phyloP scores from a whole-genome alignment of 2,329 filamentous ascomycete genomes.

The Zymoseptoria tritici region DNA sequence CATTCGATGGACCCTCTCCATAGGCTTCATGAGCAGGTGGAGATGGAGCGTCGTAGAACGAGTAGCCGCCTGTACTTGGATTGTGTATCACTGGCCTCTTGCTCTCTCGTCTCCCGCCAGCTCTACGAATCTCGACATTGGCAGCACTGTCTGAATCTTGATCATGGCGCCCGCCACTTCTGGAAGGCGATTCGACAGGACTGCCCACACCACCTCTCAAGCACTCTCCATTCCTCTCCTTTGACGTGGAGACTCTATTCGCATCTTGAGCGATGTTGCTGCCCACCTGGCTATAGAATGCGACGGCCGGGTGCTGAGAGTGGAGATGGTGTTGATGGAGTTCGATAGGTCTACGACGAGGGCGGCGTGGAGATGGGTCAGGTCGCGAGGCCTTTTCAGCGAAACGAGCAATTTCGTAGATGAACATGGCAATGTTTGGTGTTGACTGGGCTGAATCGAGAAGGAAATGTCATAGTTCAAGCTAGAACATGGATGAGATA shows the following conservation, averaged over 20 bases:
- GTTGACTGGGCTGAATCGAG: background rate
- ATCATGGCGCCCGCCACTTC: background rate
- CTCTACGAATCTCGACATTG: background rate
- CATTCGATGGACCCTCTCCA: background rate
- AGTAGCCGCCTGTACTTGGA: background rate
- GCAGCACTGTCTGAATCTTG: background rate
- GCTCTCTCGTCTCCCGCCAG: background rate
- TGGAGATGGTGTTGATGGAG: background rate
- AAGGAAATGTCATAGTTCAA: background rate
- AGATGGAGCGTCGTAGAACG: background rate
- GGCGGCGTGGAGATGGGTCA: background rate
- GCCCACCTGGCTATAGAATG: background rate
- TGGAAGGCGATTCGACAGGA: background rate
- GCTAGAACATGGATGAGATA: background rate
- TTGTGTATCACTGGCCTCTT: background rate
- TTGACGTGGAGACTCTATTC: background rate
- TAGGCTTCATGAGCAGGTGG: background rate
- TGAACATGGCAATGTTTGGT: background rate
- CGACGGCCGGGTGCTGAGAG: background rate
- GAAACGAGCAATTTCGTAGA: background rate
- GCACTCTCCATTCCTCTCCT: background rate
- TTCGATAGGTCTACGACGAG: background rate
- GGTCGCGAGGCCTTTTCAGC: background rate
- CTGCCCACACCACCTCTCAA: background rate
- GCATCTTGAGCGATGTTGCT: background rate